Percentiles rank a stretch among this genome's conserved stretches.
These are phyloP conservation scores for Lipomyces oligophaga DNA, from an alignment of 805 yeast genomes.

Conservation along the genomic window DNA sequence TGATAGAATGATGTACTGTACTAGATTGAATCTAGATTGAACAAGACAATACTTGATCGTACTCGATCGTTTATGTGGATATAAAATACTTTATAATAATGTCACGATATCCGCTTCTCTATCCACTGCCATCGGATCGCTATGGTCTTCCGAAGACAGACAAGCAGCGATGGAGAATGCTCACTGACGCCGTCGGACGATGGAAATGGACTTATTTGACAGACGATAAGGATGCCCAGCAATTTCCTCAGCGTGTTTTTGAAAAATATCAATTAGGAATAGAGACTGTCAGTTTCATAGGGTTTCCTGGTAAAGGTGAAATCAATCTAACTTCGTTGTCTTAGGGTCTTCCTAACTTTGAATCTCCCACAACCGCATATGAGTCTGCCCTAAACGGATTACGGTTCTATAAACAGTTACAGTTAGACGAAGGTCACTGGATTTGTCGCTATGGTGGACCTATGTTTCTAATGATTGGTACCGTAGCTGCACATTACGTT, in stretches of 20 bases:
- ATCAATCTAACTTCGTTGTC: not conserved
- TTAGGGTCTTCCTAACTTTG: constrained; percentile 39
- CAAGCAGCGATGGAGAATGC: constrained; percentile 66
- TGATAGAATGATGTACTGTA: no score
- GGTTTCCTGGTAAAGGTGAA: not conserved
- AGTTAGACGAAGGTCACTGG: constrained; percentile 74
- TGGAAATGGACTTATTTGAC: constrained; percentile 60
- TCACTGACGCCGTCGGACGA: constrained; percentile 61
- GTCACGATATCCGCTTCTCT: constrained; percentile 12
- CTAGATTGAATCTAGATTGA: no score
- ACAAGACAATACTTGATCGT: no score
- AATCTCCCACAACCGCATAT: constrained; percentile 42
- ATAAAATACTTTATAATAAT: no score
- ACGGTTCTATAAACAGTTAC: constrained; percentile 61
- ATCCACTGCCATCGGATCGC: constrained; percentile 50
- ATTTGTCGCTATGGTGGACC: constrained; percentile 97
- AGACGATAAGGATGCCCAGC: constrained; percentile 37
- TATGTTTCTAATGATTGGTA: constrained; percentile 93
- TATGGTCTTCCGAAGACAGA: constrained; percentile 69
- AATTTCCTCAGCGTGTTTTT: constrained; percentile 46
- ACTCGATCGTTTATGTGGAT: no score
- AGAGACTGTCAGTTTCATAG: constrained; percentile 29
- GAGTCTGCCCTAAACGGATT: constrained; percentile 75
- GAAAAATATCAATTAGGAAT: constrained; percentile 54
- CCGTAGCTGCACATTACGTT: constrained; percentile 68